phyloP scores from a whole-genome alignment of 768 basidiomycete genomes.

The Tremella yokohamensis region DNA sequence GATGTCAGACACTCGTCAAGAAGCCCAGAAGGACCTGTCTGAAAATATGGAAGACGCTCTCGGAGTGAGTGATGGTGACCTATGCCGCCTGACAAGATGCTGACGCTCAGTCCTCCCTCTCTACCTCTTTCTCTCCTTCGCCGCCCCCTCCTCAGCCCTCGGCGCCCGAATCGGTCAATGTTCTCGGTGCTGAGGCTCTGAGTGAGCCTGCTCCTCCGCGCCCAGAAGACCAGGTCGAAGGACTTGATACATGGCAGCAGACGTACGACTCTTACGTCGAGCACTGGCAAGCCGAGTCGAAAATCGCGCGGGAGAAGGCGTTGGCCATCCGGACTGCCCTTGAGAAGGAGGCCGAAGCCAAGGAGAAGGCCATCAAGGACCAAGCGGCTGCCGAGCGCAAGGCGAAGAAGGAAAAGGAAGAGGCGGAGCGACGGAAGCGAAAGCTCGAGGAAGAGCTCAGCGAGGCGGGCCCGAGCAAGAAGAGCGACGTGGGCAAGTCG shows the following conservation, averaged over 20 bases:
- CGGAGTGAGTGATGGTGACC: constrained; percentile 39
- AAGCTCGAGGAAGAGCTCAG: constrained; percentile 8
- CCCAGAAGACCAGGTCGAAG: constrained; percentile 22
- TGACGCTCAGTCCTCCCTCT: constrained; percentile 46
- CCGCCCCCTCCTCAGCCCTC: background rate
- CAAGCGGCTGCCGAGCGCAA: constrained; percentile 12
- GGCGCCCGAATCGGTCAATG: background rate
- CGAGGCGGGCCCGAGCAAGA: constrained; percentile 5
- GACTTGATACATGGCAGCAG: constrained; percentile 38
- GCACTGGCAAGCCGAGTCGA: constrained; percentile 38
- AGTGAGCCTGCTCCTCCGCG: background rate
- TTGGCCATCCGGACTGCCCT: constrained; percentile 31
- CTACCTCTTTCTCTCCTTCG: constrained; percentile 27
- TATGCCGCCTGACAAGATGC: constrained; percentile 57
- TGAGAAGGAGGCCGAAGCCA: constrained; percentile 33
- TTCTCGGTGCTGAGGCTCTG: no score
- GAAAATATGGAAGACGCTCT: constrained; percentile 54
- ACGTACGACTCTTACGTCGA: constrained; percentile 32
- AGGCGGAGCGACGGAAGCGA: constrained; percentile 11
- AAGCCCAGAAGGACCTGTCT: constrained; percentile 35
- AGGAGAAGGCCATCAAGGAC: constrained; percentile 20
- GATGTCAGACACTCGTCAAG: constrained; percentile 41
- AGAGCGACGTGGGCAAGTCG: background rate
- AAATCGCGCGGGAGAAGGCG: constrained; percentile 42
- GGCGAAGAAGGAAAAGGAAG: constrained; percentile 15